Evolutionary conservation across 768 basidiomycete genomes (phyloP).

Genomic region (Polyporus arcularius): DNA sequence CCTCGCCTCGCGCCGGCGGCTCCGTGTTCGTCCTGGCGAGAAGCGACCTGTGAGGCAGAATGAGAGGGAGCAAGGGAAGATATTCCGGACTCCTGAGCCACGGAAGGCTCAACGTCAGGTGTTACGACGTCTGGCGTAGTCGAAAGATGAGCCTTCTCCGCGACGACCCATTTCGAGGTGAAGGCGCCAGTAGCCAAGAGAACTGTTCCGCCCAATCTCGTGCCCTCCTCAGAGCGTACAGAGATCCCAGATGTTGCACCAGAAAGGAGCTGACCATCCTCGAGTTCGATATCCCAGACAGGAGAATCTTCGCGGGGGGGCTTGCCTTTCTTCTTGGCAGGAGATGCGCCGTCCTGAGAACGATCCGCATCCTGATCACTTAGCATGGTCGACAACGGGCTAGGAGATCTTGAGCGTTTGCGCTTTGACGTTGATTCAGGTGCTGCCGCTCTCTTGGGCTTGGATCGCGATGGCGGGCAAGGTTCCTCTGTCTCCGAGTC

Average conservation of each 20-base stretch:
- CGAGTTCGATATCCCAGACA: conserved; percentile 59
- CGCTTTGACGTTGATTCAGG: not conserved
- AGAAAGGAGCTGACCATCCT: conserved; percentile 22
- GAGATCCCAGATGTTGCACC: conserved; percentile 16
- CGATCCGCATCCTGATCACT: not conserved
- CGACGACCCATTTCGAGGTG: conserved; percentile 26
- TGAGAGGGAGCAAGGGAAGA: conserved; percentile 49
- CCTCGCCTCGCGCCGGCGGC: no score
- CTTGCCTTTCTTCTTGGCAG: not conserved
- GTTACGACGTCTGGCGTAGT: not conserved
- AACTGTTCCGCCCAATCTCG: conserved; percentile 28
- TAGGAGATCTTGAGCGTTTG: not conserved
- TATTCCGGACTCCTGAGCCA: not conserved
- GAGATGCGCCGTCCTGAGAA: not conserved
- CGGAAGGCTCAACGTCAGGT: not conserved
- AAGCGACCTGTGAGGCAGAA: conserved; percentile 52
- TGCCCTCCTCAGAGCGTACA: conserved; percentile 2
- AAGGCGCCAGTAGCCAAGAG: conserved; percentile 38
- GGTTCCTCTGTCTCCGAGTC: not conserved
- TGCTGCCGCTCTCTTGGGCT: not conserved
- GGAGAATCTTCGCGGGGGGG: conserved; percentile 36
- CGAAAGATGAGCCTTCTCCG: not conserved
- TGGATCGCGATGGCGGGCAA: not conserved
- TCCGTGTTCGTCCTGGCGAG: not conserved
- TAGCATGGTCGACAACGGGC: not conserved